These are phyloP conservation scores for Boletus semigastroideus DNA, from an alignment of 1,284 basidiomycete species.

Conservation along the genomic window DNA sequence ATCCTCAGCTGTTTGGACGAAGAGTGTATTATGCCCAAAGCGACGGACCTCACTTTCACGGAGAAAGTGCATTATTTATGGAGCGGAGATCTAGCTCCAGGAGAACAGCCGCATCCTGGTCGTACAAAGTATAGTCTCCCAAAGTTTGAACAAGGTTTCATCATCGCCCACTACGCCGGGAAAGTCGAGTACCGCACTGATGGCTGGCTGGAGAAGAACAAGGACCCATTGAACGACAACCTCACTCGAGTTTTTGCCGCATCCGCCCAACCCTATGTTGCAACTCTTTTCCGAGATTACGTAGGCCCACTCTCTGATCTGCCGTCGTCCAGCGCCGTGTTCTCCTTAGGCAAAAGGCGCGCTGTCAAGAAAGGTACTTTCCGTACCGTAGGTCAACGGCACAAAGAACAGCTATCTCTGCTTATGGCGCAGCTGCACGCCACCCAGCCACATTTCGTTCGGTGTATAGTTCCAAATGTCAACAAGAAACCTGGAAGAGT, in stretches of 20 bases:
- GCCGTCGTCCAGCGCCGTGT: slow-evolving; percentile 36
- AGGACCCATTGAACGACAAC: slow-evolving; percentile 98
- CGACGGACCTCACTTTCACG: slow-evolving; percentile 93
- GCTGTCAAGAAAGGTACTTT: slow-evolving; percentile 94
- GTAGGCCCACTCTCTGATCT: slow-evolving; percentile 40
- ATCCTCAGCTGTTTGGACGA: slow-evolving; percentile 95
- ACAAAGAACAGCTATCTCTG: slow-evolving; percentile 93
- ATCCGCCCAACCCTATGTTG: slow-evolving; percentile 83
- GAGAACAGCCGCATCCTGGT: slow-evolving; percentile 68
- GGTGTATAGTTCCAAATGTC: slow-evolving; percentile 96
- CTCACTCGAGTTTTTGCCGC: slow-evolving; percentile 86
- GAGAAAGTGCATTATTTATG: slow-evolving; percentile 85
- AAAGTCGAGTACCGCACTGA: slow-evolving; percentile 96
- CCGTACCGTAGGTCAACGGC: slow-evolving; percentile 92
- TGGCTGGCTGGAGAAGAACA: slow-evolving; percentile 99
- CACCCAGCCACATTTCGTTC: slow-evolving; percentile 98
- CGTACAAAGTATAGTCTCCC: slow-evolving; percentile 84
- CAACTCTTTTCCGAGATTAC: slow-evolving; percentile 85
- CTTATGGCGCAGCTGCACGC: slow-evolving; percentile 91
- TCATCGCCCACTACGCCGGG: slow-evolving; percentile 95
- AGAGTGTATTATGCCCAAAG: slow-evolving; percentile 99
- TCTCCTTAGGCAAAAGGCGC: slow-evolving; percentile 70
- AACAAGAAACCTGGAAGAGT: slow-evolving; percentile 92
- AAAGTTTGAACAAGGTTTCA: slow-evolving; percentile 93
- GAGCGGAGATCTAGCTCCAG: slow-evolving; percentile 47